Base-by-base conservation (phyloP, 495 filamentous ascomycete species). In the Podospora didyma region DNA sequence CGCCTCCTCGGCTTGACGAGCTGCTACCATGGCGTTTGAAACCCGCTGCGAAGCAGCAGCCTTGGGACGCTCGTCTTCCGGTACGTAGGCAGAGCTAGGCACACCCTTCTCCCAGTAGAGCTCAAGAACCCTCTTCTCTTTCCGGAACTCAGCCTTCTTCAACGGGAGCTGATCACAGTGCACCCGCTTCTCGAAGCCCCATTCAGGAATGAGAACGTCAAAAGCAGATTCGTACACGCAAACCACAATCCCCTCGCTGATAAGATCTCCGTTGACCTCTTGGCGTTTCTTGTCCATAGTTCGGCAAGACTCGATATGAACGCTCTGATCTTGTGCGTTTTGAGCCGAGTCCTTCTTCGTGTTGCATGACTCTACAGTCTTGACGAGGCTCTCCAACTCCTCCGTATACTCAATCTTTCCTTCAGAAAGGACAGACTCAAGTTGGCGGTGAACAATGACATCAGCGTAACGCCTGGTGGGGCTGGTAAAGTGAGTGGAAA, bases 51-150 rank as follows among this genome's bases (percentile, higher is more conserved):
- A 82, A 14, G 82, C 78, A 52, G 78, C 82, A 21, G 89, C 85
- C 78, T 92, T 92, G 35, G 93, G 92, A 45, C 92, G 87, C 72
- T 98, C 94, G 70, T 98, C 94, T 65, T 98, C 94, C 7, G 94
- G 95, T 54, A 97, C 87, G 62, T 96, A 98, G 14, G 92, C 89
- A 23, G 92, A 96, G 21, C 93, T 97, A 22, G 93, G 92, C 23
- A 97, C 90, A 53, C 94, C 94, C 81, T 97, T 98, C 84, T 98
- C 94, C 94, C 94, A 98, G 77, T 96, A 97, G 5, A 98, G 82
- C 72, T 98, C 94, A 49, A 98, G 77, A 26, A 97, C 82, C 54
- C 94, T 85, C 71, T 90, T 87, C 63, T 93, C 89, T 81, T 97
- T 98, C 69, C 96, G 85, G 71, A 91, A 98, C 69, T 98, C 94